Percentiles rank a stretch among this genome's conserved stretches.
Conservation (phyloP, 2,329 filamentous ascomycete genomes). For the Pseudogymnoascus destructans region DNA sequence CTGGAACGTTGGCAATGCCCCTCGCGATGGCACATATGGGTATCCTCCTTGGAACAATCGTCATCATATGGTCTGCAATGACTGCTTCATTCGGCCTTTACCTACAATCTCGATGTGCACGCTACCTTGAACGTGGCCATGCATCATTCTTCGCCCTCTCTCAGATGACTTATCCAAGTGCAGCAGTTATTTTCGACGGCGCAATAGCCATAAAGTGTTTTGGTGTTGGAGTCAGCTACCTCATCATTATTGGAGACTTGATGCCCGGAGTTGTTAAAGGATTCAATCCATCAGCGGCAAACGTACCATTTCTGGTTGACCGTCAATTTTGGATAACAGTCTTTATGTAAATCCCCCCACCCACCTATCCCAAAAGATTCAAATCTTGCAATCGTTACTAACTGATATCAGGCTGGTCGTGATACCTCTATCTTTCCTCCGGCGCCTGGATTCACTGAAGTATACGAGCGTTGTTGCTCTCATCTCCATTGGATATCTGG, state of each 20-base stretch:
- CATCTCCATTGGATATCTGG: conserved; percentile 85
- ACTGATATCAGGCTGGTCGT: conserved; percentile 55
- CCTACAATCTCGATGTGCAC: conserved; percentile 81
- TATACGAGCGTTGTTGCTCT: conserved; percentile 90
- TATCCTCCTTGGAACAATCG: conserved; percentile 66
- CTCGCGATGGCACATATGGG: conserved; percentile 92
- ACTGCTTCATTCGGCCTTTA: conserved; percentile 90
- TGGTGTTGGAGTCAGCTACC: conserved; percentile 89
- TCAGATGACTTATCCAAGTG: conserved; percentile 92
- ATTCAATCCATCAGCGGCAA: conserved; percentile 52
- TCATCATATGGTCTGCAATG: conserved; percentile 84
- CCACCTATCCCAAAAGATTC: neutral
- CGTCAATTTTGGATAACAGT: conserved; percentile 95
- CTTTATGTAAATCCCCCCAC: conserved; percentile 56
- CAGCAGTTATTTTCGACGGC: conserved; percentile 85
- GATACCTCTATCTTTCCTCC: conserved; percentile 85
- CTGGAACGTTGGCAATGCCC: conserved; percentile 92
- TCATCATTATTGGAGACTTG: conserved; percentile 96
- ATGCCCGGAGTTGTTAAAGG: conserved; percentile 91
- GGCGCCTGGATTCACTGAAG: conserved; percentile 86
- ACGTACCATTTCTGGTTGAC: conserved; percentile 66
- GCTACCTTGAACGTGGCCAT: conserved; percentile 79
- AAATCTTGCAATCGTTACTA: conserved; percentile 11
- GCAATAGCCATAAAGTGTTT: conserved; percentile 98
- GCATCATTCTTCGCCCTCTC: conserved; percentile 95